Evolutionary conservation across 768 basidiomycete species (phyloP).

Genomic region (Xerocomus brunneocitrinus): DNA sequence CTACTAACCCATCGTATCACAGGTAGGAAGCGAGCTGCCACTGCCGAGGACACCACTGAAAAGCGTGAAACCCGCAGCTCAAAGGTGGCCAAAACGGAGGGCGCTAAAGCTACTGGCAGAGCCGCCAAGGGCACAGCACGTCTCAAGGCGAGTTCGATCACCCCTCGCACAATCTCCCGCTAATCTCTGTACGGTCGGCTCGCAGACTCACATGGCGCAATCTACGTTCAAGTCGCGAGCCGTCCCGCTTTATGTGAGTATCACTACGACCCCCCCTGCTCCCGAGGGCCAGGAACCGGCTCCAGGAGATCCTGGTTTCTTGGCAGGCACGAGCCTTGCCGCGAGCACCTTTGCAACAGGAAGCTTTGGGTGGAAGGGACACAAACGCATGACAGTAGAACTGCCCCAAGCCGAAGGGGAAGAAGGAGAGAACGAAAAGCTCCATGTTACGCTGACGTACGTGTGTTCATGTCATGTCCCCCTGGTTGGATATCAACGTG

Average conservation of each 20-base stretch:
- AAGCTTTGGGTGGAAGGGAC: slow-evolving; percentile 84
- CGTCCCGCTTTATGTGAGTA: slow-evolving; percentile 59
- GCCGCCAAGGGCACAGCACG: slow-evolving; percentile 37
- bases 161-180: not conserved
- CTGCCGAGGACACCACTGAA: slow-evolving; percentile 27
- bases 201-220: slow-evolving; percentile 43
- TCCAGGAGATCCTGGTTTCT: slow-evolving; percentile 53
- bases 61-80: slow-evolving; percentile 42
- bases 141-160: slow-evolving; percentile 40
- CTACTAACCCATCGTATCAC: not conserved
- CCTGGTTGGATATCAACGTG: not conserved
- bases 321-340: slow-evolving; percentile 51
- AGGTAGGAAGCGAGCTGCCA: slow-evolving; percentile 47
- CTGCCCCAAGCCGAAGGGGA: slow-evolving; percentile 45
- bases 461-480: slow-evolving; percentile 28
- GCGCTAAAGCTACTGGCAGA: slow-evolving; percentile 27
- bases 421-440: slow-evolving; percentile 50
- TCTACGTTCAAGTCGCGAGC: slow-evolving; percentile 61
- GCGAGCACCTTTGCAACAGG: slow-evolving; percentile 67
- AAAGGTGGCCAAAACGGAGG: slow-evolving; percentile 48
- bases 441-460: slow-evolving; percentile 71
- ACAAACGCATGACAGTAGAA: slow-evolving; percentile 62
- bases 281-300: slow-evolving; percentile 28
- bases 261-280: slow-evolving; percentile 61
- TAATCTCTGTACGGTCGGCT: not conserved